A percentile compares a stretch with the other conserved stretches of the same genome.
Conservation (phyloP, 1,284 basidiomycete genomes). For the Taiwanofungus camphoratus region DNA sequence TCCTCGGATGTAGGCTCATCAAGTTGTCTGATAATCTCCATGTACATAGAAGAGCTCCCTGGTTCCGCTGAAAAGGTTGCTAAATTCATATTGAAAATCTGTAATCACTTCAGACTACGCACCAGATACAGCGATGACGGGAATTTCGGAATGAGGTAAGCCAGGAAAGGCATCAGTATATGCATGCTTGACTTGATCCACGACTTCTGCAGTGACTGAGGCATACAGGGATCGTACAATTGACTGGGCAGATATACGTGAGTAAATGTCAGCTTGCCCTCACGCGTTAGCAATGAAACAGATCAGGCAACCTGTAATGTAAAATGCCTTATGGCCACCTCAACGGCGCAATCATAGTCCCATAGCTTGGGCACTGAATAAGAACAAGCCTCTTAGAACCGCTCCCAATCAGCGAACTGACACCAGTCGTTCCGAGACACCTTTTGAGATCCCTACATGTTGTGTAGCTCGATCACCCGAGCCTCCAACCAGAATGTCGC, state of each 20-base stretch:
- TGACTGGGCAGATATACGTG: constrained; percentile 16
- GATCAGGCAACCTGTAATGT: too few species aligned
- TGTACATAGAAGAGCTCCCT: constrained; percentile 38
- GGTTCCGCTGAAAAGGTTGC: constrained; percentile 15
- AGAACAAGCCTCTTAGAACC: too few species aligned
- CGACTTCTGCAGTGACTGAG: constrained; percentile 22
- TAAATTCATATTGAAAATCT: constrained; percentile 10
- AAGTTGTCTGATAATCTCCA: constrained; percentile 29
- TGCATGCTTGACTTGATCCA: constrained; percentile 20
- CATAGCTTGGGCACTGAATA: too few species aligned
- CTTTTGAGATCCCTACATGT: neutral
- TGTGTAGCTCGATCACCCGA: too few species aligned
- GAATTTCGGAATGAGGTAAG: constrained; percentile 57
- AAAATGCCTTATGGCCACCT: too few species aligned
- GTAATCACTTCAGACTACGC: constrained; percentile 13
- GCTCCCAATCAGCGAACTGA: too few species aligned
- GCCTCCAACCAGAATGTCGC: too few species aligned
- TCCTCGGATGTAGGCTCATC: neutral
- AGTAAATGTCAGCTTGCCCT: too few species aligned
- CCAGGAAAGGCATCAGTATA: constrained; percentile 34
- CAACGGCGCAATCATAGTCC: too few species aligned
- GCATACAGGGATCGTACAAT: constrained; percentile 23
- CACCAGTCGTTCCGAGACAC: neutral
- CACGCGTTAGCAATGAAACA: too few species aligned
- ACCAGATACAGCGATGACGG: constrained; percentile 49